Conservation (phyloP, 2,329 filamentous ascomycete genomes). For the Hirsutella rhossiliensis region DNA sequence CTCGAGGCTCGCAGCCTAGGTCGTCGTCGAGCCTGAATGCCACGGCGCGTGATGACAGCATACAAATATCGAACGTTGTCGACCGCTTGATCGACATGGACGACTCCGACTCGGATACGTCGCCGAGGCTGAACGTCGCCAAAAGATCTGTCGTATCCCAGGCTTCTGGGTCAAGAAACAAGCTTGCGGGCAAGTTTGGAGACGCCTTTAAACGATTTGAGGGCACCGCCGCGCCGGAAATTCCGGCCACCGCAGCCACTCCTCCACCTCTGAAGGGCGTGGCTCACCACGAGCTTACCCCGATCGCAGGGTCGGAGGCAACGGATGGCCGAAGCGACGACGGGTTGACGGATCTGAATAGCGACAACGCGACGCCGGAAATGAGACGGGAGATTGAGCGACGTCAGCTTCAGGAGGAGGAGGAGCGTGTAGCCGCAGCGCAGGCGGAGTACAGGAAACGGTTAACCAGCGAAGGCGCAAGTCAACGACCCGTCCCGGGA, state of each 20-base stretch:
- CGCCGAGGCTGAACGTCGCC: slow-evolving; percentile 32
- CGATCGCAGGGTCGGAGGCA: slow-evolving; percentile 65
- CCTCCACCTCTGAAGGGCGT: slow-evolving; percentile 37
- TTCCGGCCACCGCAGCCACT: slow-evolving; percentile 22
- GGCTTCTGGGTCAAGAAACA: slow-evolving; percentile 62
- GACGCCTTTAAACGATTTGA: slow-evolving; percentile 93
- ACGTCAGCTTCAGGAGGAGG: slow-evolving; percentile 69
- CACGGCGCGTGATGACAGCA: slow-evolving; percentile 14
- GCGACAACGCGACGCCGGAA: slow-evolving; percentile 68
- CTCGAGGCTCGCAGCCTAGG: slow-evolving; percentile 12
- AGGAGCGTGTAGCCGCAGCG: slow-evolving; percentile 77
- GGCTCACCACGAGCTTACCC: slow-evolving; percentile 44
- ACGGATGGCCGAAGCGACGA: slow-evolving; percentile 50
- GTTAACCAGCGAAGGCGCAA: slow-evolving; percentile 39
- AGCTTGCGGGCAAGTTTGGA: slow-evolving; percentile 80
- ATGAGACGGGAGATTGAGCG: slow-evolving; percentile 85
- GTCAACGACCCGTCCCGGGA: slow-evolving; percentile 25
- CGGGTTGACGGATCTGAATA: slow-evolving; percentile 46
- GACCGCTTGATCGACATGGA: slow-evolving; percentile 74
- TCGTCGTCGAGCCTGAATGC: slow-evolving; percentile 28
- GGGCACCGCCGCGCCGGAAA: slow-evolving; percentile 26
- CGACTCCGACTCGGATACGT: slow-evolving; percentile 42
- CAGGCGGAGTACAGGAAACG: slow-evolving; percentile 78
- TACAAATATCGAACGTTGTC: slow-evolving; percentile 52
- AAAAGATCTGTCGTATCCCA: slow-evolving; percentile 68